These are phyloP conservation scores for Pyrenophora teres DNA, from an alignment of 2,329 filamentous ascomycete genomes.

Conservation along the genomic window DNA sequence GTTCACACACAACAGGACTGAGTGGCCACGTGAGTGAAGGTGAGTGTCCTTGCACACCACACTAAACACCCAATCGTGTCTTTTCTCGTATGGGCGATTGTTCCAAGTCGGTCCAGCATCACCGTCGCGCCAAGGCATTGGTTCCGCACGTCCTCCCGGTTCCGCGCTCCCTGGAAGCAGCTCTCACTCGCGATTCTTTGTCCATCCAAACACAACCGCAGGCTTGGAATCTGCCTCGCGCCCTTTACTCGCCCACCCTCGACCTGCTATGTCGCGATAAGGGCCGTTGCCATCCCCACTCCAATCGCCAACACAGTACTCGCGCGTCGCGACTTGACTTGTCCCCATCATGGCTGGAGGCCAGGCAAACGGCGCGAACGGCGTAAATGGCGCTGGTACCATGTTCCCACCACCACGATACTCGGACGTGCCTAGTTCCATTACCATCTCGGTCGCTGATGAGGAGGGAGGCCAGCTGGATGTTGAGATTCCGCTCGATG, in stretches of 20 bases:
- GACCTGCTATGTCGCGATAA: constrained; percentile 30
- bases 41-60: too few species aligned
- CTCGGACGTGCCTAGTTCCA: constrained; percentile 64
- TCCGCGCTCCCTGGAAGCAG: constrained; percentile 18
- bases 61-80: too few species aligned
- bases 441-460: constrained; percentile 67
- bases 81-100: too few species aligned
- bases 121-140: constrained; percentile 19
- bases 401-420: constrained; percentile 56
- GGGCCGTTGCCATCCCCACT: constrained; percentile 6
- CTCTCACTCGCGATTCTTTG: constrained; percentile 21
- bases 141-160: constrained; percentile 20
- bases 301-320: constrained; percentile 1
- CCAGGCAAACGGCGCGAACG: constrained; percentile 56
- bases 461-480: constrained; percentile 67
- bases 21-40: too few species aligned
- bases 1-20: too few species aligned
- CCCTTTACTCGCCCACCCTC: constrained; percentile 6
- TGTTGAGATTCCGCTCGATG: constrained; percentile 92
- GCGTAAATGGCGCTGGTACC: constrained; percentile 53
- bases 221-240: constrained; percentile 22
- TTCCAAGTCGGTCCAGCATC: neutral
- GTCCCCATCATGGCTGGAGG: constrained; percentile 55
- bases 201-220: constrained; percentile 21
- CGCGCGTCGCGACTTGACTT: constrained; percentile 14